Conservation (phyloP, 345 rosid genomes). For the Ceriops zippeliana region DNA sequence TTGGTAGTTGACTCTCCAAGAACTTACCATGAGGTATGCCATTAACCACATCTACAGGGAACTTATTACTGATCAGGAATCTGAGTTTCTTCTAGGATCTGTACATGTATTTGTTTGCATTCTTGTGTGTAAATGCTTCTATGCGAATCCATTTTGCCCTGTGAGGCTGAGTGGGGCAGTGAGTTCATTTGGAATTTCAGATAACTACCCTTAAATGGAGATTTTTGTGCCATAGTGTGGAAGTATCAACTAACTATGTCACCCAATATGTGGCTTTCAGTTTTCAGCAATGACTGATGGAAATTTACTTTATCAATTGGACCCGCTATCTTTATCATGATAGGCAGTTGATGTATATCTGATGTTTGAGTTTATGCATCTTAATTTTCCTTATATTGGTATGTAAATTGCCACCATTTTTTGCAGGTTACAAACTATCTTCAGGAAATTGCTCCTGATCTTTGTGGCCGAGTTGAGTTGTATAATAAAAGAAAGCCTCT, state of each 20-base stretch:
- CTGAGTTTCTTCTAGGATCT: no score
- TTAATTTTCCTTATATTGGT: not conserved
- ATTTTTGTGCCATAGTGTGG: not conserved
- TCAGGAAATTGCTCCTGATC: conserved; percentile 96
- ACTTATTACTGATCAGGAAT: conserved; percentile 8
- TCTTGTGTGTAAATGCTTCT: conserved; percentile 7
- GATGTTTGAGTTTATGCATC: no score
- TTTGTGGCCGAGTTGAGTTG: conserved; percentile 81
- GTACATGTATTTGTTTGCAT: not conserved
- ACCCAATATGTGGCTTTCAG: no score
- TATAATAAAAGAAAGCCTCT: conserved; percentile 70
- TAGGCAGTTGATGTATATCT: no score
- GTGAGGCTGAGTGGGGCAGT: not conserved
- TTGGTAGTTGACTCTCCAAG: conserved; percentile 94
- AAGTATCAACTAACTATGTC: not conserved
- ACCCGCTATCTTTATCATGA: no score
- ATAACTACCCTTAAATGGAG: not conserved
- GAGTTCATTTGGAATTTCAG: not conserved
- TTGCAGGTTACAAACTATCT: conserved; percentile 87
- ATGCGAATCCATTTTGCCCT: not conserved
- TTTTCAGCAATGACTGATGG: no score
- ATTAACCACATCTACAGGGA: conserved; percentile 4
- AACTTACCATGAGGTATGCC: conserved; percentile 87
- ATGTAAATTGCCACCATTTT: conserved; percentile 5
- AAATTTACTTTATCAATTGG: no score